phyloP scores from a whole-genome alignment of 176 grass and related monocot genomes.

The Melocanna baccifera region DNA sequence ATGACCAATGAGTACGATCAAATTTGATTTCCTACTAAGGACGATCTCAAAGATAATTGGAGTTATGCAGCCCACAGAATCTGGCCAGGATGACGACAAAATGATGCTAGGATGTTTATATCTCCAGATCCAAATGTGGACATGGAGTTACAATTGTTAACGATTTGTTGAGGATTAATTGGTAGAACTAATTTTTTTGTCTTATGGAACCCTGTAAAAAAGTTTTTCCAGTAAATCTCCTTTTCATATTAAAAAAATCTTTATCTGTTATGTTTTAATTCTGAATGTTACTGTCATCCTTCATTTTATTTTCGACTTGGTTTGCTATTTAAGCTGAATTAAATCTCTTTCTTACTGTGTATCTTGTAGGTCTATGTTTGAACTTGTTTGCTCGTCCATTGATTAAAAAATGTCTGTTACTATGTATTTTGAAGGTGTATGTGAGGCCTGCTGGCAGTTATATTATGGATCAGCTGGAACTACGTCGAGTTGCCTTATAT shows the following conservation, averaged over 20 bases:
- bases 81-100: not conserved
- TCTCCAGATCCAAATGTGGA: not conserved
- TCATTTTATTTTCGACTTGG: not conserved
- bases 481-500: slow-evolving; percentile 49
- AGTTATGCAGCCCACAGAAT: not conserved
- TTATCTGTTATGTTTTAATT: not conserved
- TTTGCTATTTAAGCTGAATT: not conserved
- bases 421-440: slow-evolving; percentile 53
- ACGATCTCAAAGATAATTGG: no score
- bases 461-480: slow-evolving; percentile 73
- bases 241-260: not conserved
- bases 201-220: not conserved
- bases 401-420: not conserved
- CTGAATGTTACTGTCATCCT: no score
- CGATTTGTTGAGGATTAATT: not conserved
- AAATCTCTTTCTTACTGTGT: not conserved
- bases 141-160: not conserved
- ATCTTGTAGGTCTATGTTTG: not conserved
- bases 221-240: not conserved
- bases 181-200: not conserved
- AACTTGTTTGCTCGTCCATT: not conserved
- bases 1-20: not conserved
- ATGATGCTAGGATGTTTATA: not conserved
- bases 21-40: not conserved
- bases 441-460: slow-evolving; percentile 82